phyloP scores from a whole-genome alignment of 768 basidiomycete species.

The Rhodotorula sphaerocarpa region DNA sequence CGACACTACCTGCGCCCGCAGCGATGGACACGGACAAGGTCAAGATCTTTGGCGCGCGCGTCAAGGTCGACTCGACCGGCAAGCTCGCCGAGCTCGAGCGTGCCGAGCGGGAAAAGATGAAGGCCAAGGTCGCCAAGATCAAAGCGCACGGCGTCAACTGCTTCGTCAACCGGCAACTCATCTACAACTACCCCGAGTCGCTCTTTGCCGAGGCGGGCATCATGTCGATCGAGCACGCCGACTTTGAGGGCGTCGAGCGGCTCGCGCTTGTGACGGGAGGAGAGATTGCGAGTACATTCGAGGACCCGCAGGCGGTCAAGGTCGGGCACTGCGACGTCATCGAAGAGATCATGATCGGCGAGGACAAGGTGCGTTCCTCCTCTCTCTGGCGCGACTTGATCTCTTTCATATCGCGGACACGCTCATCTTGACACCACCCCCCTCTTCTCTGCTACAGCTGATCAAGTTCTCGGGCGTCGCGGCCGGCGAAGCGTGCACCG shows the following conservation, averaged over 20 bases:
- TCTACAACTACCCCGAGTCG: conserved; percentile 99
- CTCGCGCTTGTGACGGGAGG: conserved; percentile 93
- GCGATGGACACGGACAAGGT: conserved; percentile 99
- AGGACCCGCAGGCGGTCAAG: conserved; percentile 81
- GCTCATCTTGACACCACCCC: too few species aligned
- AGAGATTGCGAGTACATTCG: conserved; percentile 93
- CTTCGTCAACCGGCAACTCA: conserved; percentile 95
- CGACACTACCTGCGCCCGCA: background rate
- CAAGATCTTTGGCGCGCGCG: conserved; percentile 93
- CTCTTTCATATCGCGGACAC: too few species aligned
- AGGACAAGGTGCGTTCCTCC: conserved; percentile 69
- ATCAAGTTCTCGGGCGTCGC: conserved; percentile 99
- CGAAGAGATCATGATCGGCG: conserved; percentile 98
- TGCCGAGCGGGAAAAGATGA: conserved; percentile 98
- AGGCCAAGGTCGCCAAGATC: conserved; percentile 89
- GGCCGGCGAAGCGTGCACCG: conserved; percentile 93
- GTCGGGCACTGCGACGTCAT: conserved; percentile 88
- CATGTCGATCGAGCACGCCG: conserved; percentile 93
- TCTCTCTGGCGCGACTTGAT: background rate
- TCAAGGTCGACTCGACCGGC: conserved; percentile 90
- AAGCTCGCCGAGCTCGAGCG: conserved; percentile 97
- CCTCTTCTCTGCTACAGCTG: conserved; percentile 52
- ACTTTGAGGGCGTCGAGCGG: conserved; percentile 97
- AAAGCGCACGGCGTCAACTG: conserved; percentile 89
- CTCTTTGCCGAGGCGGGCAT: conserved; percentile 90